These are phyloP conservation scores for Medicago arabica DNA, from an alignment of 306 rosid species.

Conservation along the genomic window DNA sequence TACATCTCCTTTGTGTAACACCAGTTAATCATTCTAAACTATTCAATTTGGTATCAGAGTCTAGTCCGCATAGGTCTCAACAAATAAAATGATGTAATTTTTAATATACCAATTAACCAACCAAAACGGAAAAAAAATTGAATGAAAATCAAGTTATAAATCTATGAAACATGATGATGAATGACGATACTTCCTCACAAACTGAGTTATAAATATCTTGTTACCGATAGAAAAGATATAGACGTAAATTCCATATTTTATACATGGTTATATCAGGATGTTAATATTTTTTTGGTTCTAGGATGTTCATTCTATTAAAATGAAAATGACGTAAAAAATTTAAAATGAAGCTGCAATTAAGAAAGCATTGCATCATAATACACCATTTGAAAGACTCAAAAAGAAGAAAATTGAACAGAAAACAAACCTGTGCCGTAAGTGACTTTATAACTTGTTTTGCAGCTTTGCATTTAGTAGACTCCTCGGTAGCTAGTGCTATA, in stretches of 20 bases:
- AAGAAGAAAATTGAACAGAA: slow-evolving; percentile 25
- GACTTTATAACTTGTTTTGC: slow-evolving; percentile 97
- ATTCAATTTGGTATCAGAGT: neutral
- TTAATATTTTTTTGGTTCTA: neutral
- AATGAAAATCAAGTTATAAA: neutral
- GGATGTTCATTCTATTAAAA: slow-evolving; percentile 4
- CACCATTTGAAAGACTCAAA: too few relatives aligned
- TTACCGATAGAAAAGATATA: neutral
- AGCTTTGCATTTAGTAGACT: slow-evolving; percentile 78
- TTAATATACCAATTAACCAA: neutral
- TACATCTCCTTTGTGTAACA: neutral
- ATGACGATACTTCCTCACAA: neutral
- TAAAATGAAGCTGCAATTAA: too few relatives aligned
- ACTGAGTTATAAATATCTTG: slow-evolving; percentile 8
- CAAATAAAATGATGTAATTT: slow-evolving; percentile 11
- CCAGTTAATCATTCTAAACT: neutral
- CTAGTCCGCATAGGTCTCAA: neutral
- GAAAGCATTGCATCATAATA: too few relatives aligned
- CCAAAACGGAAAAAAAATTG: neutral
- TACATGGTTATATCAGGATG: neutral
- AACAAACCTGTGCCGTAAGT: slow-evolving; percentile 83
- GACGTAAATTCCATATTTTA: slow-evolving; percentile 10
- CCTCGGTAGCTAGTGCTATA: slow-evolving; percentile 79
- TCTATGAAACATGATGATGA: slow-evolving; percentile 8
- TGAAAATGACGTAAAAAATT: neutral